Conservation (phyloP, 2,329 filamentous ascomycete species). For the Claviceps lovelessii region DNA sequence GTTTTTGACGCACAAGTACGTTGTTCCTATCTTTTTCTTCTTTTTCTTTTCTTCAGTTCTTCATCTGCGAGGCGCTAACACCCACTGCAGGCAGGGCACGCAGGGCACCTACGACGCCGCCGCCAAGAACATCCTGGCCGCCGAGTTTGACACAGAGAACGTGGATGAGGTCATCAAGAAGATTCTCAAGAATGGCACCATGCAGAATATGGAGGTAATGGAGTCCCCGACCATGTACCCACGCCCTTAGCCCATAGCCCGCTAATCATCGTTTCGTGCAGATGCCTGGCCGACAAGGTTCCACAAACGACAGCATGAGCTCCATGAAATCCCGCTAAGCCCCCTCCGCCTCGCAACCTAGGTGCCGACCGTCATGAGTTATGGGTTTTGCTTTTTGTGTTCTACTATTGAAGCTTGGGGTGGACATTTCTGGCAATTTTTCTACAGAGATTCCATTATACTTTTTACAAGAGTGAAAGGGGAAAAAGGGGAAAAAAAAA, state of each 20-base stretch:
- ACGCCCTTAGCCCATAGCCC: too few species aligned
- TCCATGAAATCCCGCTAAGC: constrained; percentile 26
- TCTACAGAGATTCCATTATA: not conserved
- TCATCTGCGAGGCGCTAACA: too few species aligned
- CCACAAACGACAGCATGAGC: constrained; percentile 38
- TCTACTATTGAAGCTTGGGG: not conserved
- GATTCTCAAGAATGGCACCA: constrained; percentile 63
- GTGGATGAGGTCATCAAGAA: constrained; percentile 69
- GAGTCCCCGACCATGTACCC: not conserved
- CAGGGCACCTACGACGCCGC: constrained; percentile 69
- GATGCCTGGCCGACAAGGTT: constrained; percentile 38
- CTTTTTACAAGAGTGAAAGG: not conserved
- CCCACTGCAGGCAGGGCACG: constrained; percentile 54
- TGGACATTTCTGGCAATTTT: not conserved
- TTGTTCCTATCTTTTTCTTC: constrained; percentile 7
- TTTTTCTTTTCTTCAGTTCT: not conserved
- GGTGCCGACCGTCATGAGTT: not conserved
- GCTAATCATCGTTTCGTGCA: constrained; percentile 11
- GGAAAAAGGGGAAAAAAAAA: not conserved
- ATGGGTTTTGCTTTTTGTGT: not conserved
- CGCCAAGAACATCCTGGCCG: constrained; percentile 59
- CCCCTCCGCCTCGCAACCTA: not conserved
- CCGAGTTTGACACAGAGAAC: constrained; percentile 70
- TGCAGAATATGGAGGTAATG: constrained; percentile 45
- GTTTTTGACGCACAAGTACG: constrained; percentile 80